A percentile compares a stretch with the other conserved stretches of the same genome.
Conservation (phyloP, 192 early-diverging fungal genomes). For the Podila epicladia region DNA sequence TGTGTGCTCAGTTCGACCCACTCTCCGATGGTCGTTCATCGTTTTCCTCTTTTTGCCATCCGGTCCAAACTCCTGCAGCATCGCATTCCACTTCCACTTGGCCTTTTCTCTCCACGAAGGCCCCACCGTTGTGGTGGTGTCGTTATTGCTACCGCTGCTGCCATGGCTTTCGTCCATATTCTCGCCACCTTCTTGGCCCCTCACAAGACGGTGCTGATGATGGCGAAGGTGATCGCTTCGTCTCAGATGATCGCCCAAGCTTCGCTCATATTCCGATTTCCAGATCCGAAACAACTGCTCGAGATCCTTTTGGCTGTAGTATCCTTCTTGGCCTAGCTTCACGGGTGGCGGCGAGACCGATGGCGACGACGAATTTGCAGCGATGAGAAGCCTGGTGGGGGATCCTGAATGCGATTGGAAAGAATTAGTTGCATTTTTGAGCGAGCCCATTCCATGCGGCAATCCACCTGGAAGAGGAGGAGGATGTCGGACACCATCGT, state of each 20-base stretch:
- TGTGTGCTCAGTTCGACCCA: too few species aligned
- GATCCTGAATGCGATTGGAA: background rate
- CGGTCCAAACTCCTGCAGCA: background rate
- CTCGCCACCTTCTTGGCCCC: background rate
- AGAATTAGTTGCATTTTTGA: too few species aligned
- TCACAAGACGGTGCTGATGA: background rate
- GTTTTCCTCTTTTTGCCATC: background rate
- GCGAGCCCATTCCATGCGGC: too few species aligned
- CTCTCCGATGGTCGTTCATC: background rate
- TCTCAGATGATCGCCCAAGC: background rate
- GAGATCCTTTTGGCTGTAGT: constrained; percentile 21
- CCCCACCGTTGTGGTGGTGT: background rate
- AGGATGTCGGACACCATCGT: too few species aligned
- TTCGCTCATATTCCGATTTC: background rate
- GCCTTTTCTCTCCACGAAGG: background rate
- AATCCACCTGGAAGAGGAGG: too few species aligned
- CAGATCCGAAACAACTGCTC: constrained; percentile 2
- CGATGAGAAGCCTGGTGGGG: background rate
- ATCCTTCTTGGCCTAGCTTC: constrained; percentile 22
- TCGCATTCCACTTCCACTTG: background rate
- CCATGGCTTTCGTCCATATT: background rate
- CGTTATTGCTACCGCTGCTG: background rate
- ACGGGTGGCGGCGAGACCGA: background rate
- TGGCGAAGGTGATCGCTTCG: background rate
- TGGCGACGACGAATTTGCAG: background rate